Conservation (phyloP, 768 basidiomycete genomes). For the Lactarius hatsudake region DNA sequence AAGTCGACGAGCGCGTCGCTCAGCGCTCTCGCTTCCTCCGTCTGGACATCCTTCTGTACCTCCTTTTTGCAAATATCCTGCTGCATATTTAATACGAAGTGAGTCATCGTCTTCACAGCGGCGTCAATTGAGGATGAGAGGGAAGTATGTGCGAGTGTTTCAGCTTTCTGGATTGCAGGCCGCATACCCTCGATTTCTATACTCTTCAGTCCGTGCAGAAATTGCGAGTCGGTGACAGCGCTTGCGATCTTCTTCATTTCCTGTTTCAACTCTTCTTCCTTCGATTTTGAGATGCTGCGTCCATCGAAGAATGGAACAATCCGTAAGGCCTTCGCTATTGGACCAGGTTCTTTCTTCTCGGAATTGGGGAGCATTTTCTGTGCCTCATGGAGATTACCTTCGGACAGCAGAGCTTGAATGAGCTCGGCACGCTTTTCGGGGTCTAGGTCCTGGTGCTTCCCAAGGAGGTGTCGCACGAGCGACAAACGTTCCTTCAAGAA, state of each 20-base stretch:
- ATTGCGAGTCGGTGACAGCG: not conserved
- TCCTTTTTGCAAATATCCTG: not conserved
- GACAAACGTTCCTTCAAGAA: not conserved
- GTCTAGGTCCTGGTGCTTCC: not conserved
- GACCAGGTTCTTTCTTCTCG: not conserved
- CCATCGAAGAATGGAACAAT: not conserved
- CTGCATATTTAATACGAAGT: constrained; percentile 7
- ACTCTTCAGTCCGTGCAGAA: constrained; percentile 8
- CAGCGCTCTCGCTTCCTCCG: not conserved
- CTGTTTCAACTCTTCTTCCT: not conserved
- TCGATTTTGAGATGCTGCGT: not conserved
- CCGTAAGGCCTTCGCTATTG: not conserved
- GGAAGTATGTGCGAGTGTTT: not conserved
- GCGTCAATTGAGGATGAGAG: constrained; percentile 1
- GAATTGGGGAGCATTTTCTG: not conserved
- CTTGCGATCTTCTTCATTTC: constrained; percentile 6
- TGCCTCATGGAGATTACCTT: not conserved
- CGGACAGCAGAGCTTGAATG: not conserved
- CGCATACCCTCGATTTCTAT: not conserved
- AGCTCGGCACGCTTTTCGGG: not conserved
- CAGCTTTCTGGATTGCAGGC: not conserved
- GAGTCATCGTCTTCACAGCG: not conserved
- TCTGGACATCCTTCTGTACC: constrained; percentile 2
- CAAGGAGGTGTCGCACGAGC: not conserved
- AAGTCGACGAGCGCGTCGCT: not conserved